Evolutionary conservation across 2,329 filamentous ascomycete genomes (phyloP), one percentile per base, ranked within the genome.

Genomic region (Nemania sp.): DNA sequence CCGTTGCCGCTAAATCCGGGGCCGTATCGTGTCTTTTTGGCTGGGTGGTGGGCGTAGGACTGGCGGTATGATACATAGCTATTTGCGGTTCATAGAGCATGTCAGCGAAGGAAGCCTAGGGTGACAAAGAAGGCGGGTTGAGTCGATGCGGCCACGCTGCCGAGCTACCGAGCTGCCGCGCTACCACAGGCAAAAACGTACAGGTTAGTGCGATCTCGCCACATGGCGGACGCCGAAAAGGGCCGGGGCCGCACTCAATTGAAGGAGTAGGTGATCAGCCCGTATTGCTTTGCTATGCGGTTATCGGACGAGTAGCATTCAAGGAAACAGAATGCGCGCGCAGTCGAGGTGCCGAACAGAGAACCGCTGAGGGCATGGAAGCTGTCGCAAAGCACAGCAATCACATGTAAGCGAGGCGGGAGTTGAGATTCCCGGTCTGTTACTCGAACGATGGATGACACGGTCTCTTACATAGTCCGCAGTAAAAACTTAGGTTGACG

Each of bases 21-120:
- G 55, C 80, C 76, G 76, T 88, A 89, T 66, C 86, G 86, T 63
- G 86, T 84, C 75, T 91, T 91, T 76, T 95, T 92, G 57, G 86
- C 83, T 49, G 94, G 94, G 72, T 97, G 92, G 74, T 97, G 94
- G 66, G 91, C 86, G 75, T 97, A 97, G 67, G 93, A 97, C 78
- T 99, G 94, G 68, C 94, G 92, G 80, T 97, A 99, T 74, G 94
- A 97, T 72, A 99, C 94, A 74, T 95, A 99, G 72, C 93, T 96
- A 69, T 36, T 63, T 72, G 62, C 57, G 54, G 36, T 37, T 30
- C n/a, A 42, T n/a, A 30, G 20, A 4, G 11, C 5, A 26, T n/a
- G 41, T 60, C 43, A 64, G 61, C 28, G 30, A 22, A 30, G 28
- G 26, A 40, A 22, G 39, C 24, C 20, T 15, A 14, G 14, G 28